These are phyloP conservation scores for Alternaria alternata DNA, from an alignment of 2,329 filamentous ascomycete species.

Conservation along the genomic window DNA sequence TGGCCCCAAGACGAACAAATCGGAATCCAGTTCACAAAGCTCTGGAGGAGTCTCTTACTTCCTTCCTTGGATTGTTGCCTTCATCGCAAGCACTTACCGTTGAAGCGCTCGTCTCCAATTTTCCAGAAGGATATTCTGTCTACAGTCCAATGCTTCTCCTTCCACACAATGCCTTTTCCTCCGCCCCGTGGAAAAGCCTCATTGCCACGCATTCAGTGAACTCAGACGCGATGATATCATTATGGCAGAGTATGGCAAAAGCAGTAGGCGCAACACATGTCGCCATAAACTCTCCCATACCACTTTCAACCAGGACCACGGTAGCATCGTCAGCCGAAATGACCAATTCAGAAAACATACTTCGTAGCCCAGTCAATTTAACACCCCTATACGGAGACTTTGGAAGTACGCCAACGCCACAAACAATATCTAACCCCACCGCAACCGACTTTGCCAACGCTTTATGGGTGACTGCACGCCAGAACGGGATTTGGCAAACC, in stretches of 20 bases:
- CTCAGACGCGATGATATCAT: constrained; percentile 35
- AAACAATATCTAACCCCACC: constrained; percentile 33
- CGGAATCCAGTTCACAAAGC: constrained; percentile 36
- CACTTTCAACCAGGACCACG: constrained; percentile 30
- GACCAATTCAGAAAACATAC: constrained; percentile 63
- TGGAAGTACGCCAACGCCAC: constrained; percentile 58
- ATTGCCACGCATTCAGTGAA: constrained; percentile 32
- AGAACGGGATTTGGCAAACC: constrained; percentile 78
- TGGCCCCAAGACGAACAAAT: not conserved
- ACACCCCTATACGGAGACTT: constrained; percentile 78
- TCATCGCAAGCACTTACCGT: constrained; percentile 22
- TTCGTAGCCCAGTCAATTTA: constrained; percentile 76
- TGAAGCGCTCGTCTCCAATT: constrained; percentile 25
- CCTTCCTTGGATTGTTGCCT: constrained; percentile 23
- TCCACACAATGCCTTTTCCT: constrained; percentile 56
- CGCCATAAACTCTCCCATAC: constrained; percentile 67
- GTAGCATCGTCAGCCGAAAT: not conserved
- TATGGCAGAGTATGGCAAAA: constrained; percentile 41
- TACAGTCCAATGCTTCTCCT: constrained; percentile 68
- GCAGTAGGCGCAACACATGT: constrained; percentile 63
- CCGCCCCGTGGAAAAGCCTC: constrained; percentile 45
- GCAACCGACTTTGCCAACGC: constrained; percentile 68
- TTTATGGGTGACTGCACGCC: constrained; percentile 80
- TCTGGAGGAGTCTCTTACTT: constrained; percentile 24
- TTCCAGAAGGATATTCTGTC: constrained; percentile 59